Conservation (phyloP, 495 filamentous ascomycete species). For the Emericellopsis terricola region DNA sequence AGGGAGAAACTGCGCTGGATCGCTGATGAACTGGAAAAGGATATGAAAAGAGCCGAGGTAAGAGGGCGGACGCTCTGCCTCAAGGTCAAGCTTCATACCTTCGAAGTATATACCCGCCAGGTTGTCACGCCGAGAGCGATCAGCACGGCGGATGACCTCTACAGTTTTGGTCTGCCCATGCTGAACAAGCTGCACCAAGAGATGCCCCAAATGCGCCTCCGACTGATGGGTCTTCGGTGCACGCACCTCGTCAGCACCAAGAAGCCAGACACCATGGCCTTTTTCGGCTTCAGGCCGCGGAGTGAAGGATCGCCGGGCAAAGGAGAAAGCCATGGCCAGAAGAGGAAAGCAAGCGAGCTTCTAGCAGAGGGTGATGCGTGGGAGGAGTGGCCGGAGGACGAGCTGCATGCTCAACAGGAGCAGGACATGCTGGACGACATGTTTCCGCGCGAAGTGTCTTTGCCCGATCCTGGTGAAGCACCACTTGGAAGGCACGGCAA, state of each 20-base stretch:
- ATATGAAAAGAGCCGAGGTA: constrained; percentile 59
- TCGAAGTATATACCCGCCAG: constrained; percentile 78
- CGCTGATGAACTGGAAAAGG: constrained; percentile 78
- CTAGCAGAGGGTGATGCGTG: constrained; percentile 27
- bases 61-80: constrained; percentile 80
- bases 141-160: constrained; percentile 60
- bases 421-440: not conserved
- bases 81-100: constrained; percentile 90
- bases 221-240: constrained; percentile 76
- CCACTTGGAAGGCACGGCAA: constrained; percentile 30
- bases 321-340: constrained; percentile 1
- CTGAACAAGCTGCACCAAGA: constrained; percentile 73
- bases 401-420: not conserved
- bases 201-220: constrained; percentile 58
- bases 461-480: too few species aligned
- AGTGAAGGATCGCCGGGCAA: constrained; percentile 5
- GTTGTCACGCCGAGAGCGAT: constrained; percentile 55
- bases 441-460: too few species aligned
- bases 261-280: constrained; percentile 49
- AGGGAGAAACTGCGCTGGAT: constrained; percentile 59
- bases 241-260: constrained; percentile 76
- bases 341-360: constrained; percentile 2
- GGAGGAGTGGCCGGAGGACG: constrained; percentile 51
- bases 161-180: constrained; percentile 66
- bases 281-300: constrained; percentile 48